phyloP scores from a whole-genome alignment of 2,329 filamentous ascomycete species.

The Venturia pyrina region DNA sequence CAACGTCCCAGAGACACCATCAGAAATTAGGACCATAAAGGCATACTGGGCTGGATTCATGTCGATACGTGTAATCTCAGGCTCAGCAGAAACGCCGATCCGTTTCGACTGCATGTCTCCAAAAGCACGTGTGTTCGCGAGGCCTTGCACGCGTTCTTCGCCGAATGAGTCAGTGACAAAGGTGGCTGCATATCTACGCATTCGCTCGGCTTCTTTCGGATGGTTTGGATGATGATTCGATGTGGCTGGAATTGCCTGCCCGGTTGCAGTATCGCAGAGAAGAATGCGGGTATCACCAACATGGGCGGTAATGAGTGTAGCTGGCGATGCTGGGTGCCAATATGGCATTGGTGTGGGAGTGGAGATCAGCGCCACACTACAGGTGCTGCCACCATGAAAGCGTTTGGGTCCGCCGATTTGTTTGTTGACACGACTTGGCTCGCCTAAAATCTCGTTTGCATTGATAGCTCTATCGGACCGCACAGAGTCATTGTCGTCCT shows the following conservation, averaged over 20 bases:
- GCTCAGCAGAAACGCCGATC: constrained; percentile 88
- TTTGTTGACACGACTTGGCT: constrained; percentile 38
- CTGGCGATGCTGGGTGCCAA: constrained; percentile 83
- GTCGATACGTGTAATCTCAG: constrained; percentile 72
- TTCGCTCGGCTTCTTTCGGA: constrained; percentile 69
- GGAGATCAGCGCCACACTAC: constrained; percentile 79
- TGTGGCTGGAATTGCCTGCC: constrained; percentile 69
- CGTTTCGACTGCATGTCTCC: constrained; percentile 88
- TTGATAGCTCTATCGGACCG: constrained; percentile 71
- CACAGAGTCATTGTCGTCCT: constrained; percentile 61
- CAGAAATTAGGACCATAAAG: constrained; percentile 79
- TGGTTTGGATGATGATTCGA: constrained; percentile 88
- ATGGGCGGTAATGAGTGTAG: constrained; percentile 76
- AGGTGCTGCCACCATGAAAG: constrained; percentile 91
- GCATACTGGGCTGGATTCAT: constrained; percentile 75
- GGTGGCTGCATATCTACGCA: constrained; percentile 75
- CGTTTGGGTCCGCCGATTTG: constrained; percentile 64
- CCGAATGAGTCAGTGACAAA: constrained; percentile 96
- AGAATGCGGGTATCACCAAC: constrained; percentile 89
- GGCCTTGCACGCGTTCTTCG: constrained; percentile 85
- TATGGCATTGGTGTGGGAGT: constrained; percentile 87
- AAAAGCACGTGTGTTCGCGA: constrained; percentile 90
- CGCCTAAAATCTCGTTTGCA: constrained; percentile 70
- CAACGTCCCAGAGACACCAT: constrained; percentile 79
- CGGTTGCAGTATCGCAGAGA: constrained; percentile 77